These are phyloP conservation scores for Sabuloglossum arenarium DNA, from an alignment of 495 filamentous ascomycete species.

Conservation along the genomic window DNA sequence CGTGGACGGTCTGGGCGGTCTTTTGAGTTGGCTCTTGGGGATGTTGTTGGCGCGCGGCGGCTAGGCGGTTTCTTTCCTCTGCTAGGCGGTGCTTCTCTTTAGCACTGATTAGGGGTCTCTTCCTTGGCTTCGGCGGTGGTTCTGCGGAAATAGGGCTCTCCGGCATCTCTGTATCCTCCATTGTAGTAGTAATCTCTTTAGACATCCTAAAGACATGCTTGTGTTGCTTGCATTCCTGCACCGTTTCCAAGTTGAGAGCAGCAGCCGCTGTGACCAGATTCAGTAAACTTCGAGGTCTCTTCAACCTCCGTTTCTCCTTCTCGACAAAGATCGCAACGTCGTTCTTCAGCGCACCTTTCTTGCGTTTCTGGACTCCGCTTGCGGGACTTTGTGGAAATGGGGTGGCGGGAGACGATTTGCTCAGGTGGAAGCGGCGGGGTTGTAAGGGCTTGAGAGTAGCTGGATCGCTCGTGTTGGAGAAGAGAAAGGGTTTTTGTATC, in stretches of 20 bases:
- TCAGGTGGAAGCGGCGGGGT: conserved; percentile 12
- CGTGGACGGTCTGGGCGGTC: conserved; percentile 3
- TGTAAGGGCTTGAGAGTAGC: conserved; percentile 2
- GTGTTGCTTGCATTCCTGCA: neutral
- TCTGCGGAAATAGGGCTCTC: neutral
- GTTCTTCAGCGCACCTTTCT: conserved; percentile 3
- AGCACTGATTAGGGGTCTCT: conserved; percentile 10
- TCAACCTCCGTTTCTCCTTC: conserved; percentile 2
- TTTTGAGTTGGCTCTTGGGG: neutral
- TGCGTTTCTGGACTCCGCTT: conserved; percentile 6
- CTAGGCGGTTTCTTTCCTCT: conserved; percentile 3
- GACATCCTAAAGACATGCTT: neutral
- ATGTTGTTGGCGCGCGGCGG: neutral
- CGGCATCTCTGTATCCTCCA: neutral
- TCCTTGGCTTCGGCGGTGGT: neutral
- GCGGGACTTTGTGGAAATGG: neutral
- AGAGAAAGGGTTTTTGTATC: conserved; percentile 9
- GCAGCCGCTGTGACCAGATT: conserved; percentile 4
- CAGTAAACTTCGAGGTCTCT: conserved; percentile 8
- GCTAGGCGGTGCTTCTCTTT: conserved; percentile 7
- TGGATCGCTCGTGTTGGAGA: conserved; percentile 5
- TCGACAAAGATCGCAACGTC: conserved; percentile 11
- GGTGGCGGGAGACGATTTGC: conserved; percentile 1
- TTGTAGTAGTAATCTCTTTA: neutral
- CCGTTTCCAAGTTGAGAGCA: neutral